Conservation (phyloP, 768 basidiomycete species). For the Cubamyces lactineus region DNA sequence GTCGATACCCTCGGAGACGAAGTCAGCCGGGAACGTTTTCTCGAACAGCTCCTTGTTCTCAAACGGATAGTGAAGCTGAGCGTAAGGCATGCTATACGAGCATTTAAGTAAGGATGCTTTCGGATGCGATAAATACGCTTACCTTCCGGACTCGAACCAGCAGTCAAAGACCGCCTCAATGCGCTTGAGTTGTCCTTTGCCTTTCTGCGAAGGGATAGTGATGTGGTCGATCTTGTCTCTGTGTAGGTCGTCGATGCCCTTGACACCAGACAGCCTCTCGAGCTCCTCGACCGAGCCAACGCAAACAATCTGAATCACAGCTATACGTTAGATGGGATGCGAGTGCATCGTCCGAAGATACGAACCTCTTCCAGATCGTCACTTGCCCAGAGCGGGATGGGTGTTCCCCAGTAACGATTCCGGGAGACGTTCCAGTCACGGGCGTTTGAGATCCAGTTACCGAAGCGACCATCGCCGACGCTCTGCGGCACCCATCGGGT, state of each 20-base stretch:
- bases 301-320: constrained; percentile 65
- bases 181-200: constrained; percentile 83
- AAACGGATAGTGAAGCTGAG: constrained; percentile 96
- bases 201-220: constrained; percentile 90
- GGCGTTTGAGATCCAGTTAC: constrained; percentile 98
- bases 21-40: constrained; percentile 88
- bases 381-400: constrained; percentile 94
- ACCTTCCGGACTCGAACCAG: constrained; percentile 99
- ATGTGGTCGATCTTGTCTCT: constrained; percentile 95
- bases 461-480: constrained; percentile 91
- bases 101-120: neutral
- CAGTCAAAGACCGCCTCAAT: constrained; percentile 99
- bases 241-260: constrained; percentile 87
- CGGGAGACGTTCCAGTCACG: constrained; percentile 99
- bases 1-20: constrained; percentile 97
- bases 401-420: constrained; percentile 99
- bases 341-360: neutral
- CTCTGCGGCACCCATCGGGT: constrained; percentile 95
- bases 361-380: constrained; percentile 88
- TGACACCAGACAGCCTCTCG: constrained; percentile 81
- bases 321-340: neutral
- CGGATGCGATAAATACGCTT: neutral
- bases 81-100: constrained; percentile 89
- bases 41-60: constrained; percentile 93
- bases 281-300: constrained; percentile 89